phyloP scores from a whole-genome alignment of 2,329 filamentous ascomycete genomes.

The Xylariaceae sp. region DNA sequence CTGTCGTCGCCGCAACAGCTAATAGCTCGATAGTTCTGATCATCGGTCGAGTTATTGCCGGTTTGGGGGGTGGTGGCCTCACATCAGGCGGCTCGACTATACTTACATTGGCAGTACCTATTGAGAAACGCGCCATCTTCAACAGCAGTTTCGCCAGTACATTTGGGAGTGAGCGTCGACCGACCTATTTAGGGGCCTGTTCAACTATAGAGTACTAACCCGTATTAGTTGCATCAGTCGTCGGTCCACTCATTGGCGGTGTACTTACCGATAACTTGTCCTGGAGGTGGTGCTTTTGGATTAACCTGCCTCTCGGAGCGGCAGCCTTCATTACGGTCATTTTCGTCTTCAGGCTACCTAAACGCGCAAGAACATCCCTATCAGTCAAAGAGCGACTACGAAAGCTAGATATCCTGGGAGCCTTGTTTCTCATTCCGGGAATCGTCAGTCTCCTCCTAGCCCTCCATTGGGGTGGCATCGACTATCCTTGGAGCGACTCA shows the following conservation, averaged over 20 bases:
- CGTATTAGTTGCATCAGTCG: slow-evolving; percentile 2
- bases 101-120: slow-evolving; percentile 2
- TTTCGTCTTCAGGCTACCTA: background rate
- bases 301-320: slow-evolving; percentile 8
- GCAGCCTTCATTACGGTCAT: slow-evolving; percentile 3
- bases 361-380: background rate
- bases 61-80: slow-evolving; percentile 10
- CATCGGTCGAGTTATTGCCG: slow-evolving; percentile 4
- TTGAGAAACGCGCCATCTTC: slow-evolving; percentile 2
- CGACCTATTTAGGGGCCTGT: background rate
- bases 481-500: slow-evolving; percentile 10
- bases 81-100: slow-evolving; percentile 1
- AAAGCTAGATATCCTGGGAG: slow-evolving; percentile 6
- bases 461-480: slow-evolving; percentile 18
- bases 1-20: slow-evolving; percentile 15
- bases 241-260: slow-evolving; percentile 19
- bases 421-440: slow-evolving; percentile 2
- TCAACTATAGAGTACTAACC: background rate
- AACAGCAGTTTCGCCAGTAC: slow-evolving; percentile 9
- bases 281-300: slow-evolving; percentile 25
- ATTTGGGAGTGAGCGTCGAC: slow-evolving; percentile 1
- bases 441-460: slow-evolving; percentile 8
- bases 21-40: slow-evolving; percentile 1
- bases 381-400: background rate
- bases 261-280: slow-evolving; percentile 15